phyloP scores from a whole-genome alignment of 371 early-diverging fungal species.

The Mucor indicus region DNA sequence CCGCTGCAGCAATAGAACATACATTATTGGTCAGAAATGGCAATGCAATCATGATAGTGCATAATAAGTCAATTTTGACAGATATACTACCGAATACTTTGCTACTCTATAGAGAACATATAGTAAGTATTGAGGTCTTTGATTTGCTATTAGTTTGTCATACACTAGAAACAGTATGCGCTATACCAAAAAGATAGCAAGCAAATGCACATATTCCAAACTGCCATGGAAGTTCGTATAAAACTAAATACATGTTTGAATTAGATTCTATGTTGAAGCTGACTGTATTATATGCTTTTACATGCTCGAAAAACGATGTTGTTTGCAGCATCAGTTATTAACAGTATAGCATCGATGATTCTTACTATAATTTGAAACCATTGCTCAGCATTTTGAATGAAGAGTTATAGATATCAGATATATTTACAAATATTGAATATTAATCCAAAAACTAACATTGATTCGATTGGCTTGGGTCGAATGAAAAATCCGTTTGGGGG shows the following conservation, averaged over 20 bases:
- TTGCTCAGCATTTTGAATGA: not conserved
- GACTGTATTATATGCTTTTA: constrained; percentile 7
- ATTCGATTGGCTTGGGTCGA: constrained; percentile 40
- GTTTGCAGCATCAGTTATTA: constrained; percentile 16
- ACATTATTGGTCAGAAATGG: constrained; percentile 41
- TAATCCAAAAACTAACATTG: constrained; percentile 27
- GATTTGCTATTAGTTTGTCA: not conserved
- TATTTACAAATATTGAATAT: constrained; percentile 27
- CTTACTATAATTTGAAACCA: constrained; percentile 22
- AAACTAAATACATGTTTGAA: constrained; percentile 9
- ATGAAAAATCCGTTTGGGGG: constrained; percentile 17
- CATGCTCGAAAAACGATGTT: constrained; percentile 25
- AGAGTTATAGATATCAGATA: not conserved
- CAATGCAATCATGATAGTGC: constrained; percentile 12
- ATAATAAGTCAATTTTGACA: constrained; percentile 24
- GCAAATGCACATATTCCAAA: constrained; percentile 32
- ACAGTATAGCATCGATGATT: constrained; percentile 22
- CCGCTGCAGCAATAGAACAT: constrained; percentile 24
- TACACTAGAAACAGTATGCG: constrained; percentile 38
- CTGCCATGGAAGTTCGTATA: constrained; percentile 42
- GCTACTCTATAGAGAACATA: constrained; percentile 21
- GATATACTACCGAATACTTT: constrained; percentile 18
- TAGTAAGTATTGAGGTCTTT: not conserved
- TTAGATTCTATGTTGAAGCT: not conserved
- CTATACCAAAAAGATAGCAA: constrained; percentile 42